Evolutionary conservation across 139 green algal genomes (phyloP).

Genomic region (Chlorella sorokiniana): DNA sequence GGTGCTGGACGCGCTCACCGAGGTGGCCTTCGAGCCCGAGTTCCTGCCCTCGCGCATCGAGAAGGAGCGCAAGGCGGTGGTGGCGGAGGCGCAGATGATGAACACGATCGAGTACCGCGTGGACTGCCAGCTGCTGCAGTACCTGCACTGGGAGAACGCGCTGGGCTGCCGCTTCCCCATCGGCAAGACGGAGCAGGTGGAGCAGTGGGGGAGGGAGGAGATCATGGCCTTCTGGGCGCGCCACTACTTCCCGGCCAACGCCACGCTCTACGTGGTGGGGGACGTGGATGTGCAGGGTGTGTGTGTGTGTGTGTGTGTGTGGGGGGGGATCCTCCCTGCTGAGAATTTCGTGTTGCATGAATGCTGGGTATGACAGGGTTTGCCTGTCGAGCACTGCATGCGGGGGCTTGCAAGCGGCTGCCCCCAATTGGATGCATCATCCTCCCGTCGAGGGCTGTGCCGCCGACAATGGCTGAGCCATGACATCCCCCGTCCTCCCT

Average conservation of each 20-base stretch:
- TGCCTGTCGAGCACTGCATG: no score
- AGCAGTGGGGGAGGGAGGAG: slow-evolving; percentile 76
- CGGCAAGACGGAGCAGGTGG: slow-evolving; percentile 94
- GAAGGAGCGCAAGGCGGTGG: slow-evolving; percentile 97
- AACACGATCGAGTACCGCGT: slow-evolving; percentile 99
- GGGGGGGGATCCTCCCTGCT: neutral
- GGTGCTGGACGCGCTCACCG: slow-evolving; percentile 90
- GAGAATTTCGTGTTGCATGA: no score
- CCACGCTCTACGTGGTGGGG: slow-evolving; percentile 97
- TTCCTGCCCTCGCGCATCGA: slow-evolving; percentile 90
- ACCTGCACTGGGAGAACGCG: slow-evolving; percentile 97
- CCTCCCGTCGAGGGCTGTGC: no score
- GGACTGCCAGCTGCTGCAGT: slow-evolving; percentile 97
- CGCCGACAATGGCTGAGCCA: neutral
- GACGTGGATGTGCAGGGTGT: slow-evolving; percentile 71
- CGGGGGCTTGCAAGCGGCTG: no score
- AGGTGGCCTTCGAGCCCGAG: slow-evolving; percentile 91
- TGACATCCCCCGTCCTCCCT: neutral
- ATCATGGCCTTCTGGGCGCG: slow-evolving; percentile 89
- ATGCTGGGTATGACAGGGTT: no score
- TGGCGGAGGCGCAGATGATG: slow-evolving; percentile 99
- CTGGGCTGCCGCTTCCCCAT: slow-evolving; percentile 97
- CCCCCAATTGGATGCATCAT: no score
- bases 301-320: slow-evolving; percentile 8
- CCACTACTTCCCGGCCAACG: slow-evolving; percentile 97